Base-by-base conservation (phyloP, 2,329 filamentous ascomycete genomes). In the Achaetomium macrosporum region DNA sequence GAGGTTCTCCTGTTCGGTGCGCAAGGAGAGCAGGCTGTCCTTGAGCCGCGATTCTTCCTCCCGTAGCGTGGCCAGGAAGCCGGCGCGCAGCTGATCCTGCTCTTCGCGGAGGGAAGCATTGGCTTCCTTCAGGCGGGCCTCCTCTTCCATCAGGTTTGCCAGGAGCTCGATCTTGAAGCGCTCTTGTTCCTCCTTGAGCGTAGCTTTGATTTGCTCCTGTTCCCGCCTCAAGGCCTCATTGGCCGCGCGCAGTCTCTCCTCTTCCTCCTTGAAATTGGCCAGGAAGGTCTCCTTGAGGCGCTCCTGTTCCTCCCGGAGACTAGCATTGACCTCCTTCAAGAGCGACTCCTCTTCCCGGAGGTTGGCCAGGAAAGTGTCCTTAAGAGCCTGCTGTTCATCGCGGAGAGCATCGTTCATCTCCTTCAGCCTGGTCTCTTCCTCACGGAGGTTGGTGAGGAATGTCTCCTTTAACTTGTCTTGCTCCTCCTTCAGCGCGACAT, bases 1-100 rank as follows among this genome's bases (percentile, higher is more conserved):
- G 51, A 97, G 75, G 47, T 83, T 82, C 55, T 96, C 90, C 55
- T 88, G 83, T 64, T 93, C 88, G 0, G 74, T 75, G 47, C 79
- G 77, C 25, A 91, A 71, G 9, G 73, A 69, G 17, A 79, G 71
- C 19, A 89, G 76, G 20, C 76, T 77, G 42, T 78, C 73, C 30
- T 74, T 76, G 19, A 83, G 68, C 40, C 75, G 71, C 17, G 73
- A 67, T 55, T 83, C 78, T 59, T 84, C 81, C 4, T 74, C 74
- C 44, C 69, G 69, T 4, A 81, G 67, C 47, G 68, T 70, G 10
- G 67, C 54, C 1, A 90, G 72, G 39, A 62, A 62, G n/a, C 42
- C 51, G 2, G 30, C 54, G 42, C 57, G 54, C 19, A 59, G 42
- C 3, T 35, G 42, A 9, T 61, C 58, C 20, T 61, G 61, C 53